A percentile compares a stretch with the other conserved stretches of the same genome.
These are phyloP conservation scores for Fagus sylvatica DNA, from an alignment of 306 rosid species.

Conservation along the genomic window DNA sequence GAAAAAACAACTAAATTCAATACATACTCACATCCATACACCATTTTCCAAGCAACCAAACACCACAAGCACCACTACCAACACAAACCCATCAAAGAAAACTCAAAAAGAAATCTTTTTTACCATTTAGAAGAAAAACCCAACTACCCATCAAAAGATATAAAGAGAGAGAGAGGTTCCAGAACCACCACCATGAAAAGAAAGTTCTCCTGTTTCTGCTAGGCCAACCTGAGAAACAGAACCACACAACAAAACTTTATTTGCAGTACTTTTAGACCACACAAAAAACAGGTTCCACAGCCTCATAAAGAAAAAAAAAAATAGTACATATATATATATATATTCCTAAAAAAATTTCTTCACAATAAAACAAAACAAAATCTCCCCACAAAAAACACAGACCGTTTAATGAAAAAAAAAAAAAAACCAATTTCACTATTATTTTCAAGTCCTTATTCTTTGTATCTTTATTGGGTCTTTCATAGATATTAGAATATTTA, in stretches of 20 bases:
- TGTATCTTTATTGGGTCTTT: slow-evolving; percentile 15
- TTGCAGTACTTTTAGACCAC: slow-evolving; percentile 18
- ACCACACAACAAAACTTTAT: slow-evolving; percentile 57
- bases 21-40: not conserved
- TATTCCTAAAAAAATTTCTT: slow-evolving; percentile 35
- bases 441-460: not conserved
- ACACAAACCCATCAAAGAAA: slow-evolving; percentile 9
- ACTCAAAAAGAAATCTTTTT: not conserved
- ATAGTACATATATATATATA: too few species aligned
- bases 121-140: slow-evolving; percentile 8
- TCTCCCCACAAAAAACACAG: slow-evolving; percentile 37
- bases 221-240: slow-evolving; percentile 49
- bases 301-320: slow-evolving; percentile 46
- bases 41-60: not conserved
- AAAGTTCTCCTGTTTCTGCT: slow-evolving; percentile 49
- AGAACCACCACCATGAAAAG: slow-evolving; percentile 27
- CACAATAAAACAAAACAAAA: slow-evolving; percentile 29
- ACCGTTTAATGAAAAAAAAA: slow-evolving; percentile 9
- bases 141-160: slow-evolving; percentile 6
- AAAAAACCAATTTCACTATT: not conserved
- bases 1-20: not conserved
- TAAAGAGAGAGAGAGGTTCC: slow-evolving; percentile 36
- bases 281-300: slow-evolving; percentile 39
- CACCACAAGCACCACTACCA: not conserved
- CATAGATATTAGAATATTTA: not conserved